These are phyloP conservation scores for Xylaria sp. DNA, from an alignment of 2,329 filamentous ascomycete species.

Conservation along the genomic window DNA sequence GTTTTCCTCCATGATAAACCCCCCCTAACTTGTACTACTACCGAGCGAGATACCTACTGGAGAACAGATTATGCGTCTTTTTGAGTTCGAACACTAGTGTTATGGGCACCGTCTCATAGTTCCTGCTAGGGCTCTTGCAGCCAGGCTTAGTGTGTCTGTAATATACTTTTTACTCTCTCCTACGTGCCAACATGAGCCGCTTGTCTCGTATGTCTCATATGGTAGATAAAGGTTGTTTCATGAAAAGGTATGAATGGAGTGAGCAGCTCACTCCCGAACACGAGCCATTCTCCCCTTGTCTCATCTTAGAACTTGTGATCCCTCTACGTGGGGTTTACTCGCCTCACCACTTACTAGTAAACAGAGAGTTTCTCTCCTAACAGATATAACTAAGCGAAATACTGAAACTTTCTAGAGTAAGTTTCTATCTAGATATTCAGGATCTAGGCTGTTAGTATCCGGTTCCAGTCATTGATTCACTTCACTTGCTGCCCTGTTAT, in stretches of 20 bases:
- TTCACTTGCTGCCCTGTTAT: too few relatives aligned
- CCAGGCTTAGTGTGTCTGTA: not conserved
- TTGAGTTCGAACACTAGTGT: not conserved
- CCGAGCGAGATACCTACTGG: conserved; percentile 2
- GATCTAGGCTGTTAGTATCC: too few relatives aligned
- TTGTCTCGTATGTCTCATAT: not conserved
- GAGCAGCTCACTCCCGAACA: not conserved
- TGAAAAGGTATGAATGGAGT: not conserved
- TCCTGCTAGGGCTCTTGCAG: not conserved
- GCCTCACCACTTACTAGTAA: not conserved
- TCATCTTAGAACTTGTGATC: not conserved
- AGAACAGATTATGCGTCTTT: not conserved
- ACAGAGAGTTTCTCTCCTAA: not conserved
- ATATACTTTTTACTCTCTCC: not conserved
- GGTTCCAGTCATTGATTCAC: too few relatives aligned
- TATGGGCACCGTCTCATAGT: not conserved
- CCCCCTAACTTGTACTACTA: conserved; percentile 26
- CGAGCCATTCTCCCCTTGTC: not conserved
- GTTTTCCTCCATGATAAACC: not conserved
- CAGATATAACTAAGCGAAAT: not conserved
- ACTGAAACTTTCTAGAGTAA: too few relatives aligned
- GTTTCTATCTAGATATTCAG: too few relatives aligned
- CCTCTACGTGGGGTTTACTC: not conserved
- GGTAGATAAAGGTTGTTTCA: not conserved
- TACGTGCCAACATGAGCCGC: not conserved